Percentiles rank a stretch among this genome's conserved stretches.
Evolutionary conservation across 2,329 filamentous ascomycete genomes (phyloP).

Genomic region (Colletotrichum spaethianum): DNA sequence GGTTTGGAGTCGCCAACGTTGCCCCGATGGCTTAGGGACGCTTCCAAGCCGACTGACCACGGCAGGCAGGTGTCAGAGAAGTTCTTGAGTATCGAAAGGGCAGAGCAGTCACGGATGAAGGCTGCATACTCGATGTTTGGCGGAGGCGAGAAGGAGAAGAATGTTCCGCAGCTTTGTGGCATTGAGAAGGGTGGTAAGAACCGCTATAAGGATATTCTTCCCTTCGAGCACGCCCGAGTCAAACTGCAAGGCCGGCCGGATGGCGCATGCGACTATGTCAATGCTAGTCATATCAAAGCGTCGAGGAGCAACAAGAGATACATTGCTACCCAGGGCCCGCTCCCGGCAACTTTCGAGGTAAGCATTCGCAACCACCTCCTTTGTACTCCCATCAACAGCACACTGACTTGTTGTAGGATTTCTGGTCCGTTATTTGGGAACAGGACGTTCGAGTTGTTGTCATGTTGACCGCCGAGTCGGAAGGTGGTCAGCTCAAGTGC

Average conservation of each 20-base stretch:
- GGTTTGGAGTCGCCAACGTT: constrained; percentile 67
- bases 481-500: constrained; percentile 94
- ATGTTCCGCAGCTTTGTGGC: constrained; percentile 78
- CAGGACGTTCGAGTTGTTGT: constrained; percentile 95
- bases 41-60: constrained; percentile 76
- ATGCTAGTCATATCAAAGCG: constrained; percentile 89
- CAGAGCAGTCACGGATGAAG: constrained; percentile 93
- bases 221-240: constrained; percentile 94
- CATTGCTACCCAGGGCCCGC: constrained; percentile 94
- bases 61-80: constrained; percentile 86
- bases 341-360: constrained; percentile 92
- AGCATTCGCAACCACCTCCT: constrained; percentile 50
- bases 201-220: constrained; percentile 97
- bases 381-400: neutral
- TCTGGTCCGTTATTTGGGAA: constrained; percentile 98
- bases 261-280: constrained; percentile 91
- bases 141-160: constrained; percentile 48
- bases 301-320: constrained; percentile 90
- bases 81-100: constrained; percentile 87
- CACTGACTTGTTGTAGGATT: constrained; percentile 73
- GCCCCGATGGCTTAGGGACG: constrained; percentile 83
- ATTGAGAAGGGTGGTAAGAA: constrained; percentile 97
- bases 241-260: constrained; percentile 77
- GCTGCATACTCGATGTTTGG: constrained; percentile 73
- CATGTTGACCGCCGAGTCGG: constrained; percentile 94